Base-by-base conservation (phyloP, 192 early-diverging fungal species). In the Spizellomyces punctatus region DNA sequence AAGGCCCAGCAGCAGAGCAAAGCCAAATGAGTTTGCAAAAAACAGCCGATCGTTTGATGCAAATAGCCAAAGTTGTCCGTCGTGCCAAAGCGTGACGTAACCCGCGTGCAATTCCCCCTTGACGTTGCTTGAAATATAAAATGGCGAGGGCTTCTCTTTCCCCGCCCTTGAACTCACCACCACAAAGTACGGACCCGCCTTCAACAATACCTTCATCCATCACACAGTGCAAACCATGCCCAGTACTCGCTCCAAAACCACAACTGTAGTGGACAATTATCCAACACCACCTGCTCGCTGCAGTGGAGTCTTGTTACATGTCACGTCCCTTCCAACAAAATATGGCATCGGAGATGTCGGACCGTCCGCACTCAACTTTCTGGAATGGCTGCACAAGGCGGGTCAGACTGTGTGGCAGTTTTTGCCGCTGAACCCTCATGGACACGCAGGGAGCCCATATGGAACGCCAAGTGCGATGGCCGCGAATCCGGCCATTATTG, bases 321-420 rank as follows among this genome's bases (percentile, higher is more conserved):
- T 72, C 62, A 72, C 71, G 6, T 72, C 71, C 16, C 63, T 72
- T 27, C 71, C 71, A 7, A 19, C 49, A 21, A 36, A 45, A 16
- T 54, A 72, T 27, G 71, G 71, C 47, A 54, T 72, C 62, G 71
- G 71, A 12, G 71, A 72, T 44, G 55, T 72, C 50, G 71, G 71
- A 10, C 17, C 60, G 8, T 27, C 44, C 6, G 63, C 62, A 9
- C 36, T 64, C 10, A 41, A n/a, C 16, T 72, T 72, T n/a, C 62
- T 72, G 5, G 71, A 72, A 47, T 72, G 71, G 71, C 61, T 72
- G n/a, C 48, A 64, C 63, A 21, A 21, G 62, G 71, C 71, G n/a
- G 71, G 71, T 8, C 71, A 72, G 62, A 64, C 71, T 7, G 19
- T 72, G 27, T 72, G 71, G 71, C 71, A 72, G 63, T 72, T 72